phyloP scores from a whole-genome alignment of 1,284 basidiomycete genomes.

The Trametes sp. region DNA sequence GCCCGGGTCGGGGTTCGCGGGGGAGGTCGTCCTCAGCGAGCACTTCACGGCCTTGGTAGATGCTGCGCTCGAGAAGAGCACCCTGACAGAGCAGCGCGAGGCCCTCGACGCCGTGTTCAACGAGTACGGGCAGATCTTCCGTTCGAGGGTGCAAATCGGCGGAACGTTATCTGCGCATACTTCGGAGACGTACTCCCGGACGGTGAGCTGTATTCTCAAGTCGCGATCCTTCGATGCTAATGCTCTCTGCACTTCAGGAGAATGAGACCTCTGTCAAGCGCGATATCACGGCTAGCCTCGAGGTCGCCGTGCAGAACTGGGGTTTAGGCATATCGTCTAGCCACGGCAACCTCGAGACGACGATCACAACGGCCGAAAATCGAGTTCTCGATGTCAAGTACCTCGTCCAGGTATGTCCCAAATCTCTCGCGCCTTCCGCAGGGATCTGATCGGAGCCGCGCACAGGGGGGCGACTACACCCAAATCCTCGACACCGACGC shows the following conservation, averaged over 20 bases:
- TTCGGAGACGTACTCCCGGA: background rate
- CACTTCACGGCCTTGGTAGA: background rate
- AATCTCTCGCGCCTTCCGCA: no score
- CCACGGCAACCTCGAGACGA: background rate
- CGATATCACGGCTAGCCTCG: background rate
- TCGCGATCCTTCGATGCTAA: background rate
- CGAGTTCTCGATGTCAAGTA: background rate
- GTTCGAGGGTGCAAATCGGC: background rate
- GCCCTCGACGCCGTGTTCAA: background rate
- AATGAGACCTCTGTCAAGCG: background rate
- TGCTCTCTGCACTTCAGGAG: background rate
- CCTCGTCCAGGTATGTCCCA: background rate
- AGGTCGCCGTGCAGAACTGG: background rate
- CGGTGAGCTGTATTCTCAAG: background rate
- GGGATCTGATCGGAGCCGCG: background rate
- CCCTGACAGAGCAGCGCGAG: background rate
- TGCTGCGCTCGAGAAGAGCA: background rate
- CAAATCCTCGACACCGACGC: background rate
- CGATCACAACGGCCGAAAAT: background rate
- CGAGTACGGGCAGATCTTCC: constrained; percentile 1
- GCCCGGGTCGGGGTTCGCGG: background rate
- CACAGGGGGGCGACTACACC: background rate
- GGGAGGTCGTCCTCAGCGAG: background rate
- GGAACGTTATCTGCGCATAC: background rate
- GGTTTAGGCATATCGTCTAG: background rate